Evolutionary conservation across 2,329 filamentous ascomycete species (phyloP), one percentile per base, ranked within the genome.

Genomic region (Cladobotryum mycophilum): DNA sequence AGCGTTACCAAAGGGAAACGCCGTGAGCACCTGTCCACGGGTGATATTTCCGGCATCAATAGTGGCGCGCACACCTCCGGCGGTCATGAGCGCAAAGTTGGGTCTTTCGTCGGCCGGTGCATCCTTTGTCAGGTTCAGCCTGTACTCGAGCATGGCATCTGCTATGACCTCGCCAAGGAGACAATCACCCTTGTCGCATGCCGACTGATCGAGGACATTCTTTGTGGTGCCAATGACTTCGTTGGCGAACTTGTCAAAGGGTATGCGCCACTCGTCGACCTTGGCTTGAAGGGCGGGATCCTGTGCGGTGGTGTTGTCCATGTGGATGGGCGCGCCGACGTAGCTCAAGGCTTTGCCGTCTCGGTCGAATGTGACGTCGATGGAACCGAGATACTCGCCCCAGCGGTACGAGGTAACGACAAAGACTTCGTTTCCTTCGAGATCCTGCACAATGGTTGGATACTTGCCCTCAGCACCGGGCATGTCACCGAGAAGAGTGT

Each of bases 311-410:
- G 72, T 67, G 65, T 85, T 85, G 64, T 77, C 81, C 48, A 86
- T 67, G 59, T 84, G 81, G 56, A 86, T 79, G 1, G 83, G 82
- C 0, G 75, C 81, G 33, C 82, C 82, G 59, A 77, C 76, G 66
- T 86, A 86, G 4, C 74, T 74, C 5, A 85, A 71, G 14, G 84
- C 76, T 62, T 77, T 81, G 62, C 83, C 83, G 2, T 78, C 67
- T 4, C 70, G 56, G 57, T 84, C 80, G 59, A 83, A 86, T 1
- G 79, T 80, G 7, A 86, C 75, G 55, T 85, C 81, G 56, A 86
- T 86, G 63, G 82, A 82, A 51, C 82, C 83, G 2, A 86, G 66
- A 50, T 85, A 85, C 66, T 85, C 80, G 47, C 82, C 82, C 83
- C 83, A 86, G 55, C 81, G 76, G 61, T 82, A 86, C 2, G 82